Evolutionary conservation across 768 basidiomycete genomes (phyloP), one percentile per base, ranked within the genome.

Genomic region (Sutorius australiensis): DNA sequence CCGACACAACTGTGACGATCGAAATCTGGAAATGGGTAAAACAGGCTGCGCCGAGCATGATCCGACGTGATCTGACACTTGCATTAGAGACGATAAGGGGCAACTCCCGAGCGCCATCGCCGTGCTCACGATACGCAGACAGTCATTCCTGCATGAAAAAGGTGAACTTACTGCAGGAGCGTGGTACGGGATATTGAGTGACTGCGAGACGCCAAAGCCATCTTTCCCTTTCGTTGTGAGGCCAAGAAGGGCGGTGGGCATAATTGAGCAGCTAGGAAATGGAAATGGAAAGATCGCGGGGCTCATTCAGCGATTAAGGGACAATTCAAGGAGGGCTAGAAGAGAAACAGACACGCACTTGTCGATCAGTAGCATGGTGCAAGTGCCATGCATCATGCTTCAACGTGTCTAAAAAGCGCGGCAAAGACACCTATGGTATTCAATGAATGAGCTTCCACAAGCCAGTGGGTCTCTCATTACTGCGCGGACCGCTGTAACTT

Each of bases 341-440:
- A 42, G 0, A 19, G 14, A 0, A 36, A n/a, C 27, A 30, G 2
- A 16, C 14, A 72, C 77, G 32, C 41, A 79, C 82, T 75, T 58
- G 63, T 83, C 82, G 37, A 83, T 74, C 4, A 84, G 64, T 46
- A 77, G 73, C 0, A 78, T 81, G 2, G 77, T 72, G 57, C 82
- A 84, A 17, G 76, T 81, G 27, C 81, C 82, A 43, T 85, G 83
- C 1, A 83, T 58, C 39, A 64, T 73, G n/a, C 73, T 83, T 83
- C 9, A 83, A 46, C 81, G 83, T 83, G 54, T 83, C 82, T 83
- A 24, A n/a, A 24, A 5, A 17, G 43, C 30, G 7, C 28, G 16
- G n/a, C 11, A 19, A 19, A 9, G 41, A 5, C 7, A 11, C 9
- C 31, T 30, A 10, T 31, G 31, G 9, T 5, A 46, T 14, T 19